Conservation (phyloP, 176 grass and related monocot genomes). For the Areca catechu region DNA sequence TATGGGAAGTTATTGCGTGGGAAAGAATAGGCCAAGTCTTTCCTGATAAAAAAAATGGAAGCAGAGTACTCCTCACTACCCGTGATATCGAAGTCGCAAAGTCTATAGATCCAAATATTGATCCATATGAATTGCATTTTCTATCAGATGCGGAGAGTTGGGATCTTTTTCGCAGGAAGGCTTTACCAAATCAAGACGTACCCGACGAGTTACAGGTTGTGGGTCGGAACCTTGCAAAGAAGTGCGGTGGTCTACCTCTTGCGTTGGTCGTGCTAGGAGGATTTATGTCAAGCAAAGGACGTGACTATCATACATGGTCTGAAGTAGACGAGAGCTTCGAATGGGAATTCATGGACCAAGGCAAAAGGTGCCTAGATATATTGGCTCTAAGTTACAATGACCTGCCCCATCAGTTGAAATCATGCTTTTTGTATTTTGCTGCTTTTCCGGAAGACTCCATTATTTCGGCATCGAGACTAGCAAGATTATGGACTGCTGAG, state of each 20-base stretch:
- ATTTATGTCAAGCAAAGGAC: background rate
- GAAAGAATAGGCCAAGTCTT: background rate
- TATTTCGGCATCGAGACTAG: no score
- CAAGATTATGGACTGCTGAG: no score
- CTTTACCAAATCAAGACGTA: background rate
- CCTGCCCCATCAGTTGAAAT: slow-evolving; percentile 11
- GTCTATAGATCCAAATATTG: background rate
- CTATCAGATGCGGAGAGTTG: background rate
- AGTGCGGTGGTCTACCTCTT: slow-evolving; percentile 10
- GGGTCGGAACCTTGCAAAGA: slow-evolving; percentile 1
- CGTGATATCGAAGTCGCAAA: background rate
- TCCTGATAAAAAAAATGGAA: background rate
- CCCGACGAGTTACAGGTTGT: background rate
- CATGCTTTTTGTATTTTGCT: background rate
- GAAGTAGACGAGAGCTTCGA: background rate
- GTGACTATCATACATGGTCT: background rate
- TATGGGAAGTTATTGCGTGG: background rate
- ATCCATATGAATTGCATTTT: slow-evolving; percentile 3
- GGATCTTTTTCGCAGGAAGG: slow-evolving; percentile 8
- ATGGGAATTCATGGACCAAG: background rate
- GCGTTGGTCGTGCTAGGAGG: slow-evolving; percentile 13
- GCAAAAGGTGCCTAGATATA: background rate
- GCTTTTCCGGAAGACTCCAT: no score
- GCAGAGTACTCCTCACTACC: background rate
- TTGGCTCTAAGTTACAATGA: slow-evolving; percentile 14